Base-by-base conservation (phyloP, 2,329 filamentous ascomycete species). In the Sporothrix humicola region DNA sequence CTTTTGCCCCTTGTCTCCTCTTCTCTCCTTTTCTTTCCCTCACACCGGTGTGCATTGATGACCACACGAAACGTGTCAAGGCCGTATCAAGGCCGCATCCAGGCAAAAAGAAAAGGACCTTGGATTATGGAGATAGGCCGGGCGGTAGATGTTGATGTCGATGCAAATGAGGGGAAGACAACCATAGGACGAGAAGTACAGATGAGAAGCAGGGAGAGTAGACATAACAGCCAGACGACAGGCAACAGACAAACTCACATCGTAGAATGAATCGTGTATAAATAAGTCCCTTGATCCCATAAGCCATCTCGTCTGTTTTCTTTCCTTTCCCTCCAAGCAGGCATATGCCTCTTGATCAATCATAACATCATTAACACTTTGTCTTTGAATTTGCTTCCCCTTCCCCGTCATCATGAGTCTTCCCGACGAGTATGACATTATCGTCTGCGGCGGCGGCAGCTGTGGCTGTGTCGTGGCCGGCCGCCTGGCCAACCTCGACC, bases 361-460 rank as follows among this genome's bases (percentile, higher is more conserved):
- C 42, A 10, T 48, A 9, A 7, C 26, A 12, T 10, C 8, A 23
- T 66, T n/a, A 31, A 61, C 58, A n/a, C 13, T 15, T 15, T 13
- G 12, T 37, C 52, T 56, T 48, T 37, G 31, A 37, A 48, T 56
- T 8, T 26, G 26, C 23, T 12, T 23, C 6, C 17, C 12, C 31
- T 12, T 12, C 3, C n/a, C 6, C n/a, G 61, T 48, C 63, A 68
- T 44, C 42, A 74, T 74, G 73, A 59, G 66, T 61, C 79, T 94
- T 76, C 91, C 92, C 50, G 91, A 94, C 74, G 92, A 94, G 84
- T 92, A 93, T 79, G 92, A 94, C 80, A 93, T 94, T 78, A 94
- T 94, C 78, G 91, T 94, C 44, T 92, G 90, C 77, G 92, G 92
- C 78, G 92, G 92, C 79, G 92, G 92, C 72, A 92, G 90, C 80